Conservation (phyloP, 176 grass and related monocot species). For the Phoenix roebelenii region DNA sequence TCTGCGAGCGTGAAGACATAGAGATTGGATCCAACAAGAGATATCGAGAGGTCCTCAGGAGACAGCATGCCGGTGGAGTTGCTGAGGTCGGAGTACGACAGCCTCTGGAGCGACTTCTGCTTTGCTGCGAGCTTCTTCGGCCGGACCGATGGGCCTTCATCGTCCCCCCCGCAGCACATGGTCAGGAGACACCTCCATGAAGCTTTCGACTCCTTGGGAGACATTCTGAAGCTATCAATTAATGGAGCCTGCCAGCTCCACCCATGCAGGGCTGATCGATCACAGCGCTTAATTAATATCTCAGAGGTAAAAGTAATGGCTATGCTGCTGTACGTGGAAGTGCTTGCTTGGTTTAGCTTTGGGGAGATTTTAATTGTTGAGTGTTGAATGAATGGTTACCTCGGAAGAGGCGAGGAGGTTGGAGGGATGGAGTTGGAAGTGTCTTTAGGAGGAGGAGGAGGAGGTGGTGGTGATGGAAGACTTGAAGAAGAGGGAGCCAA, state of each 20-base stretch:
- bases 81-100: constrained; percentile 74
- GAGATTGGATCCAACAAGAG: constrained; percentile 66
- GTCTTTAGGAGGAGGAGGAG: neutral
- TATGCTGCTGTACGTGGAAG: too few species aligned
- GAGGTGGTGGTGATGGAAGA: neutral
- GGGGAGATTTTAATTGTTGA: too few species aligned
- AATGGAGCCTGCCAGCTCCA: neutral
- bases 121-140: constrained; percentile 15
- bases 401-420: neutral
- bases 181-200: constrained; percentile 43
- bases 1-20: constrained; percentile 61
- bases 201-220: constrained; percentile 23
- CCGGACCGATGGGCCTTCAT: constrained; percentile 4
- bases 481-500: neutral
- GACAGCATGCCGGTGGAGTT: constrained; percentile 51
- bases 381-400: neutral
- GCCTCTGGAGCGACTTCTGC: constrained; percentile 23
- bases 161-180: constrained; percentile 37
- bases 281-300: too few species aligned
- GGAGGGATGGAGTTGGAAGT: neutral
- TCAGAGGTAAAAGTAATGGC: too few species aligned
- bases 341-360: too few species aligned
- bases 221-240: neutral
- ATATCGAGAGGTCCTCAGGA: constrained; percentile 83
- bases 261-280: neutral